Base-by-base conservation (phyloP, 257 asterid genomes). In the Solanum paucissectum region DNA sequence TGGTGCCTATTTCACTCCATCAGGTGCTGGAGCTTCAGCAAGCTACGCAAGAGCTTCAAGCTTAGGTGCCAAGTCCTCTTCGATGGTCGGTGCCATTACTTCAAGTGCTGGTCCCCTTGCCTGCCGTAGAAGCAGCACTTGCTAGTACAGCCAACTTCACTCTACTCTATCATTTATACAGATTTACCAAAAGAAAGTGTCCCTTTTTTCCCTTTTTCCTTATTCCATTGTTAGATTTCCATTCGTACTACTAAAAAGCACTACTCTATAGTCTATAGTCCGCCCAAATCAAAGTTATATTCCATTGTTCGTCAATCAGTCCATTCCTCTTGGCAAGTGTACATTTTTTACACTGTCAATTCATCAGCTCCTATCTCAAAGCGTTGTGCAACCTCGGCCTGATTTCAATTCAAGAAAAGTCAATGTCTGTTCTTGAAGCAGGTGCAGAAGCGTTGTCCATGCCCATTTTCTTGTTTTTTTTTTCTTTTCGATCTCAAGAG, bases 1-100 rank as follows among this genome's bases (percentile, higher is more conserved):
- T 16, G 99, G 99, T 14, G 99, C 99, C 74, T 96, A 95, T 89
- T 96, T 96, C 92, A 94, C 95, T 72, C 93, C 96, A 44, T 96
- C 99, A 8, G 99, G 99, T 32, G 98, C 98, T 27, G 98, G 99
- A 82, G 98, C 99, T 86, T 93, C 98, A 5, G 95, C 96, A 60
- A 96, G 95, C 93, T 96, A 96, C 32, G 98, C 99, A 21, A 94
- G 95, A 91, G 99, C 99, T 87, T 96, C 99, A n/a, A 96, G 99
- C 89, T 91, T 96, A 83, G 97, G 98, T 36, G 99, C 99, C 83
- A 95, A 95, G 88, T 93, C 99, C 23, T 96, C 98, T n/a, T 88
- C 98, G 86, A 95, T 96, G 98, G 92, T 96, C 6, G 95, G 87
- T 6, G 9, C 96, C 25, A 92, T 96, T 25, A 96, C 99, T 68